Evolutionary conservation across 2,329 filamentous ascomycete genomes (phyloP).

Genomic region (Aureobasidium lini): DNA sequence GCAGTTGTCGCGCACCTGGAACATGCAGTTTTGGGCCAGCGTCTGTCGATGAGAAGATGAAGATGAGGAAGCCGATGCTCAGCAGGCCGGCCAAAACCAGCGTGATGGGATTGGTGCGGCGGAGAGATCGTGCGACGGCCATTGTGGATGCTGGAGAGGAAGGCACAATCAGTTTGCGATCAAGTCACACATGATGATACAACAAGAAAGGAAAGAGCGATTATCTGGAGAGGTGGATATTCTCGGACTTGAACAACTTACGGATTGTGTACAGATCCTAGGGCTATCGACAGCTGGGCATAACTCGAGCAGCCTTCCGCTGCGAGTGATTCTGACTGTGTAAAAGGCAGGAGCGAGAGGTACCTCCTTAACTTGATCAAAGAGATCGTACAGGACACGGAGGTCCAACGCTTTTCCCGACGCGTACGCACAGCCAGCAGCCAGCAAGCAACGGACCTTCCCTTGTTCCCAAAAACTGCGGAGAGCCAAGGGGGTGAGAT

Average conservation of each 20-base stretch:
- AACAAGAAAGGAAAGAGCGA: too few species aligned
- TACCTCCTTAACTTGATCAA: neutral
- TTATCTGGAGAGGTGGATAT: too few species aligned
- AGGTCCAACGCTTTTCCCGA: constrained; percentile 12
- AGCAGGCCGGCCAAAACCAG: constrained; percentile 64
- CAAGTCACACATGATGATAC: neutral
- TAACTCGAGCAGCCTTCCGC: neutral
- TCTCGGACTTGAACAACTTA: neutral
- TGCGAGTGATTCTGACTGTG: neutral
- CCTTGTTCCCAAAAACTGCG: neutral
- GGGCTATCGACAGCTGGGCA: constrained; percentile 5
- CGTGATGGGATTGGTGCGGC: constrained; percentile 71
- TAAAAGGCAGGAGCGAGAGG: neutral
- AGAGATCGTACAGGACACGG: constrained; percentile 1
- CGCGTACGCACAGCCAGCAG: neutral
- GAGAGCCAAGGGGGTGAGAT: neutral
- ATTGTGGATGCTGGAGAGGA: constrained; percentile 28
- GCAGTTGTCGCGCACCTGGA: constrained; percentile 43
- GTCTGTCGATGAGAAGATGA: constrained; percentile 43
- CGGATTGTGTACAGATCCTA: neutral
- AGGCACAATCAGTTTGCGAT: neutral
- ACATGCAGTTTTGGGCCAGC: constrained; percentile 29
- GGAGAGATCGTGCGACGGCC: constrained; percentile 59
- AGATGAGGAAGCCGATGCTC: constrained; percentile 51
- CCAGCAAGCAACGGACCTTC: neutral